Evolutionary conservation across 495 filamentous ascomycete genomes (phyloP).

Genomic region (Podospora bellae-mahoneyi): DNA sequence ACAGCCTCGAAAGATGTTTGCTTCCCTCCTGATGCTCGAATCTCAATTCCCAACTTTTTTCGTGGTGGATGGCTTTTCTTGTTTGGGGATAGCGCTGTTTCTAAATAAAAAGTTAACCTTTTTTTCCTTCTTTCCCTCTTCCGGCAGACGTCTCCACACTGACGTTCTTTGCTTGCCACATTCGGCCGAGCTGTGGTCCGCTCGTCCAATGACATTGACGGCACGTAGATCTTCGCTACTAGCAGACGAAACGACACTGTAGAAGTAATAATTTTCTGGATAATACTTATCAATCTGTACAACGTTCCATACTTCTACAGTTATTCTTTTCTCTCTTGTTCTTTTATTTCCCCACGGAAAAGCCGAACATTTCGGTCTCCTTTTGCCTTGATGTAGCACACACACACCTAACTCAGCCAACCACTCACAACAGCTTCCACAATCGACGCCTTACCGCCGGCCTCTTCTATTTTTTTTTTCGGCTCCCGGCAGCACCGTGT

Average conservation of each 20-base stretch:
- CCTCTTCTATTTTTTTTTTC: background rate
- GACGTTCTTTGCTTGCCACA: constrained; percentile 21
- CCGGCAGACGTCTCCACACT: constrained; percentile 11
- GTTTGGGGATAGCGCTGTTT: constrained; percentile 24
- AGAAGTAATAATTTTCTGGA: background rate
- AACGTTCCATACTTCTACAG: background rate
- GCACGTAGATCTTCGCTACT: background rate
- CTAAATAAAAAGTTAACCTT: constrained; percentile 37
- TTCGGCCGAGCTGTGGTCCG: constrained; percentile 14
- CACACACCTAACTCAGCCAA: background rate
- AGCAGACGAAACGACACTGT: background rate
- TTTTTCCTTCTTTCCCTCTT: constrained; percentile 12
- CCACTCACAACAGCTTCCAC: background rate
- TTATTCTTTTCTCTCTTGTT: constrained; percentile 1
- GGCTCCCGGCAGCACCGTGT: constrained; percentile 6
- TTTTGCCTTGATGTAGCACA: background rate
- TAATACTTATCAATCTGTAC: background rate
- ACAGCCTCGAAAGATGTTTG: background rate
- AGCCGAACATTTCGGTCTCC: background rate
- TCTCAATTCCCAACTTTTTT: background rate
- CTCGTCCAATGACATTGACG: constrained; percentile 14
- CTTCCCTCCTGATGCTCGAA: background rate
- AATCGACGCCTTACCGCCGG: constrained; percentile 1
- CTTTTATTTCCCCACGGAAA: background rate
- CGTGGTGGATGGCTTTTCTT: constrained; percentile 9